Percentiles rank a stretch among this genome's conserved stretches.
phyloP scores from a whole-genome alignment of 768 basidiomycete genomes.

The Epithele typhae region DNA sequence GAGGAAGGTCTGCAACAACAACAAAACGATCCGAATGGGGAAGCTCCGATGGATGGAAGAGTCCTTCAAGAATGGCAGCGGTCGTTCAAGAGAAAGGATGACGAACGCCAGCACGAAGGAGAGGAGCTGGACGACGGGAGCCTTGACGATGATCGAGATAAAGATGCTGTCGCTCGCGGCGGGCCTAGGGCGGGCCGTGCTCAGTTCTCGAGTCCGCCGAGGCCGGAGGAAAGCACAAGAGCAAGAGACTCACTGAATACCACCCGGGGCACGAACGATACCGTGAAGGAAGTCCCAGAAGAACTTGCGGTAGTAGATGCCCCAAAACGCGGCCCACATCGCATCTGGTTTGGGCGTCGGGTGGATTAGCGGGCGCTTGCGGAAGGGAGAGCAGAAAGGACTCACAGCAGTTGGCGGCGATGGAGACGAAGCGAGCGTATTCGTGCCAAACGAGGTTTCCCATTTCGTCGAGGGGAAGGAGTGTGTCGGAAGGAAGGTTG shows the following conservation, averaged over 20 bases:
- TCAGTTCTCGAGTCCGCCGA: conserved; percentile 4
- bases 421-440: conserved; percentile 62
- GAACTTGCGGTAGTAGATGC: conserved; percentile 85
- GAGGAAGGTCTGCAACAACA: conserved; percentile 60
- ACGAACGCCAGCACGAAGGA: conserved; percentile 56
- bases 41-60: conserved; percentile 63
- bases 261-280: conserved; percentile 72
- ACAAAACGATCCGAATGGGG: conserved; percentile 53
- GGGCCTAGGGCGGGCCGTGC: conserved; percentile 40
- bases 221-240: background rate
- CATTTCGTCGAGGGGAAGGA: conserved; percentile 39
- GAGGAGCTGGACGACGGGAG: conserved; percentile 69
- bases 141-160: conserved; percentile 69
- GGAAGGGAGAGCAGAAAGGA: conserved; percentile 17
- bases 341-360: conserved; percentile 45
- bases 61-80: conserved; percentile 53
- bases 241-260: conserved; percentile 57
- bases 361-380: background rate
- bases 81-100: conserved; percentile 68
- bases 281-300: conserved; percentile 95
- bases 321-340: conserved; percentile 80
- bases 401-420: conserved; percentile 72
- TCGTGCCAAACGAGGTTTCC: conserved; percentile 82
- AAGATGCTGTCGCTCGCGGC: conserved; percentile 58
- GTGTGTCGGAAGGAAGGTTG: conserved; percentile 3